Percentiles rank a stretch among this genome's conserved stretches.
phyloP scores from a whole-genome alignment of 192 early-diverging fungal species.

The Podila clonocystis region DNA sequence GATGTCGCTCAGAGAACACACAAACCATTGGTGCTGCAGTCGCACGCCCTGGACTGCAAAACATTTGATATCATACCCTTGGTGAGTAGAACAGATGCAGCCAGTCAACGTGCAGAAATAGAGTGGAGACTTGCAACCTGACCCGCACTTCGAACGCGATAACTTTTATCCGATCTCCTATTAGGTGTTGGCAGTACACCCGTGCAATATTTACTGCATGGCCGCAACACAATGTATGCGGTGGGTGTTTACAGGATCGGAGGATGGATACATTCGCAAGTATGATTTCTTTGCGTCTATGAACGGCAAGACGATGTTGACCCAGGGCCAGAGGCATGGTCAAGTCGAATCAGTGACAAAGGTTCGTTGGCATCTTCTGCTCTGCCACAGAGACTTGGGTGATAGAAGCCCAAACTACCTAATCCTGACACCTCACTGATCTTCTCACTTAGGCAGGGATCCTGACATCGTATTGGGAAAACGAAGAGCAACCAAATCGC shows the following conservation, averaged over 20 bases:
- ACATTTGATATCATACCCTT: constrained; percentile 57
- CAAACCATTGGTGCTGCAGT: constrained; percentile 40
- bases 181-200: constrained; percentile 71
- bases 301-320: constrained; percentile 82
- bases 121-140: too few relatives aligned
- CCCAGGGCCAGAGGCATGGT: constrained; percentile 86
- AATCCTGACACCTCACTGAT: too few relatives aligned
- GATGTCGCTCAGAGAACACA: constrained; percentile 16
- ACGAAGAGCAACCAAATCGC: constrained; percentile 73
- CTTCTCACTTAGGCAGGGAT: constrained; percentile 66
- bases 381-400: background rate
- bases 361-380: constrained; percentile 37
- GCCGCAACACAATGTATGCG: constrained; percentile 76
- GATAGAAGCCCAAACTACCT: too few relatives aligned
- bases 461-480: constrained; percentile 85
- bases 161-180: background rate
- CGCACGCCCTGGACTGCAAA: constrained; percentile 49
- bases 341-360: constrained; percentile 88
- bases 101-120: too few relatives aligned
- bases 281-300: constrained; percentile 92
- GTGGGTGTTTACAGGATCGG: constrained; percentile 86
- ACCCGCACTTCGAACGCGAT: background rate
- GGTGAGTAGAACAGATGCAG: constrained; percentile 19
- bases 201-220: constrained; percentile 73
- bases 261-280: constrained; percentile 95